A percentile compares a stretch with the other conserved stretches of the same genome.
These are phyloP conservation scores for Intubia oerlemansii DNA, from an alignment of 2,329 filamentous ascomycete genomes.

Conservation along the genomic window DNA sequence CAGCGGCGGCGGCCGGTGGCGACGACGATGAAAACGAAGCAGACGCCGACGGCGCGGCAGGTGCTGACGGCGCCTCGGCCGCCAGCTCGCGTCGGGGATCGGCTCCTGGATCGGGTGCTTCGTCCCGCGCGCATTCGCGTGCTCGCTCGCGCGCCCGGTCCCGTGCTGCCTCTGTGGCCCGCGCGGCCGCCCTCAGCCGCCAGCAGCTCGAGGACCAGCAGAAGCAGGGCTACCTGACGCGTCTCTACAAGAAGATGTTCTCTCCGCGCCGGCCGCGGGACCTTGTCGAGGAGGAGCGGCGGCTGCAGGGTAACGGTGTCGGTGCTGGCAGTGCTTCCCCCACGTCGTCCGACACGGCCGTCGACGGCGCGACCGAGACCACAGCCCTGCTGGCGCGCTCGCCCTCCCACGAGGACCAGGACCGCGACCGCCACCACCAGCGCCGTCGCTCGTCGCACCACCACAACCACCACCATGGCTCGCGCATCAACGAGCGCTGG, in stretches of 20 bases:
- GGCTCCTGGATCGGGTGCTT: not conserved
- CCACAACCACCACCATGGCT: too few relatives aligned
- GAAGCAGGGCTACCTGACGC: slow-evolving; percentile 16
- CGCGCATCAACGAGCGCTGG: slow-evolving; percentile 25
- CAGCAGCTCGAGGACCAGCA: not conserved
- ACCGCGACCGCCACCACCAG: too few relatives aligned
- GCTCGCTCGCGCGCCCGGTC: too few relatives aligned
- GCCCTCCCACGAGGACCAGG: slow-evolving; percentile 22
- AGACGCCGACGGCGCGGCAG: too few relatives aligned
- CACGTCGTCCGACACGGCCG: slow-evolving; percentile 18
- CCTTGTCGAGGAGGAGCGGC: slow-evolving; percentile 25
- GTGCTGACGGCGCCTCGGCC: too few relatives aligned
- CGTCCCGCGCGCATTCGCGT: too few relatives aligned
- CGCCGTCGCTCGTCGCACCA: too few relatives aligned
- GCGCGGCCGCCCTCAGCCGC: not conserved
- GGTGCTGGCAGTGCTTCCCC: slow-evolving; percentile 16
- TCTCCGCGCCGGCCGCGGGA: slow-evolving; percentile 29
- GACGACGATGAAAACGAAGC: too few relatives aligned
- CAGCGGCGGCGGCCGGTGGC: too few relatives aligned
- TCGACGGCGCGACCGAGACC: slow-evolving; percentile 15
- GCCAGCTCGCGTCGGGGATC: too few relatives aligned
- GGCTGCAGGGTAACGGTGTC: slow-evolving; percentile 43
- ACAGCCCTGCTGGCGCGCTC: slow-evolving; percentile 13
- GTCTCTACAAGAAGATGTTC: slow-evolving; percentile 23
- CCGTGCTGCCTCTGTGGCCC: too few relatives aligned